Percentiles rank a stretch among this genome's conserved stretches.
Evolutionary conservation across 345 rosid species (phyloP).

Genomic region (Pugionium dolabratum): DNA sequence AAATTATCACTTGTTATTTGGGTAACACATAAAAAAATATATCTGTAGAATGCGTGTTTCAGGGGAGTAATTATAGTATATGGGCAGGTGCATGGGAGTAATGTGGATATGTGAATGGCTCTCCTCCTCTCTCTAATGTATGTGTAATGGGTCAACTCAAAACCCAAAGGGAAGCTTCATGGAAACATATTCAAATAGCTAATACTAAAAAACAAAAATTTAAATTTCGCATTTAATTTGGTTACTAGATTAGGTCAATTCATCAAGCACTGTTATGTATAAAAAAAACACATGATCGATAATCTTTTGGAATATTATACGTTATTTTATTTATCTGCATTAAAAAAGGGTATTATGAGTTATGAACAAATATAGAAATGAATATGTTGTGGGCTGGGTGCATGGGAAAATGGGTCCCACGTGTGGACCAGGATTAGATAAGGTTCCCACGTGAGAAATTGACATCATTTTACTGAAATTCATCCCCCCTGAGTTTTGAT

Average conservation of each 20-base stretch:
- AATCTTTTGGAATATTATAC: conserved; percentile 20
- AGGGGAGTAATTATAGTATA: conserved; percentile 40
- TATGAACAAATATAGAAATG: conserved; percentile 34
- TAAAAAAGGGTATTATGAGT: not conserved
- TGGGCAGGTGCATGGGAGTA: conserved; percentile 41
- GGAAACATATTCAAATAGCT: conserved; percentile 16
- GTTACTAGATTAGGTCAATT: conserved; percentile 32
- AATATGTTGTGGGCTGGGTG: conserved; percentile 45
- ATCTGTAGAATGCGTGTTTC: conserved; percentile 36
- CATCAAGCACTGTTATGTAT: not conserved
- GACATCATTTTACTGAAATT: conserved; percentile 53
- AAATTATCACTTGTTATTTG: conserved; percentile 30
- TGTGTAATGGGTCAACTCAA: conserved; percentile 38
- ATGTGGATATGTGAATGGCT: conserved; percentile 24
- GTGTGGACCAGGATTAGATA: conserved; percentile 37
- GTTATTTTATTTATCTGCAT: not conserved
- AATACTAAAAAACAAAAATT: not conserved
- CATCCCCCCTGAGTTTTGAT: conserved; percentile 68
- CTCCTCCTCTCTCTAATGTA: not conserved
- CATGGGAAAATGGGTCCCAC: conserved; percentile 40
- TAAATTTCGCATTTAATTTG: conserved; percentile 23
- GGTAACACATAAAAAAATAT: conserved; percentile 8
- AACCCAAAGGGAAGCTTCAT: conserved; percentile 28
- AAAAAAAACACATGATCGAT: conserved; percentile 17
- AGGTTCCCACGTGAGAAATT: conserved; percentile 68